These are phyloP conservation scores for Termitomyces sp. DNA, from an alignment of 768 basidiomycete genomes.

Conservation along the genomic window DNA sequence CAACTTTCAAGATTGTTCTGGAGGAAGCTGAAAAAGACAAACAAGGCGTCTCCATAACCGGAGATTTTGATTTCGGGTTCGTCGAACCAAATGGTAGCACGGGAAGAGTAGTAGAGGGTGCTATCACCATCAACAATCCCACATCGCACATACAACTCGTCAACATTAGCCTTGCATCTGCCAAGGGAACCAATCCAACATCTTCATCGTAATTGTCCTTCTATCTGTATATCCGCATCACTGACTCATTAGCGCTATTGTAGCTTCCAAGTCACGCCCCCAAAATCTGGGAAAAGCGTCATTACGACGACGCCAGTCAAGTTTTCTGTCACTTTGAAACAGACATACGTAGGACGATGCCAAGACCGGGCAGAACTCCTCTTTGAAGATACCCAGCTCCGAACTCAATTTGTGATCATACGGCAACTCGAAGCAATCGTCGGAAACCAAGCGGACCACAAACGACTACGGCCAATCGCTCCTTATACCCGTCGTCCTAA, in stretches of 20 bases:
- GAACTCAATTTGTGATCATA: constrained; percentile 43
- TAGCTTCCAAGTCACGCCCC: not conserved
- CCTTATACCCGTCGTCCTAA: constrained; percentile 38
- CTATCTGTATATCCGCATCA: not conserved
- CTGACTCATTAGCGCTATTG: not conserved
- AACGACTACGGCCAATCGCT: constrained; percentile 34
- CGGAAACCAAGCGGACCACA: constrained; percentile 40
- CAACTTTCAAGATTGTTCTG: constrained; percentile 34
- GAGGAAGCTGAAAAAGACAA: constrained; percentile 54
- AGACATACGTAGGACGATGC: constrained; percentile 38
- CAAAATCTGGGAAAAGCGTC: constrained; percentile 11
- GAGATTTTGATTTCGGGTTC: constrained; percentile 45
- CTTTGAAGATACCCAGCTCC: constrained; percentile 40
- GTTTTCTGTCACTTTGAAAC: constrained; percentile 27
- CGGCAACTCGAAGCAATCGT: constrained; percentile 39
- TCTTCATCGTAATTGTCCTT: not conserved
- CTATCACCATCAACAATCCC: constrained; percentile 21
- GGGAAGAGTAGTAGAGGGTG: constrained; percentile 15
- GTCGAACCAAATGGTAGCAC: constrained; percentile 31
- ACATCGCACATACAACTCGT: constrained; percentile 6
- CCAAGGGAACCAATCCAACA: constrained; percentile 1
- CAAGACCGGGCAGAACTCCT: constrained; percentile 49
- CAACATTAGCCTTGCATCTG: constrained; percentile 13
- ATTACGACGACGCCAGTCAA: constrained; percentile 17
- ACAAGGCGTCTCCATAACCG: constrained; percentile 40